Evolutionary conservation across 441 rosid genomes (phyloP), one percentile per base, ranked within the genome.

Genomic region (Sinapis alba): DNA sequence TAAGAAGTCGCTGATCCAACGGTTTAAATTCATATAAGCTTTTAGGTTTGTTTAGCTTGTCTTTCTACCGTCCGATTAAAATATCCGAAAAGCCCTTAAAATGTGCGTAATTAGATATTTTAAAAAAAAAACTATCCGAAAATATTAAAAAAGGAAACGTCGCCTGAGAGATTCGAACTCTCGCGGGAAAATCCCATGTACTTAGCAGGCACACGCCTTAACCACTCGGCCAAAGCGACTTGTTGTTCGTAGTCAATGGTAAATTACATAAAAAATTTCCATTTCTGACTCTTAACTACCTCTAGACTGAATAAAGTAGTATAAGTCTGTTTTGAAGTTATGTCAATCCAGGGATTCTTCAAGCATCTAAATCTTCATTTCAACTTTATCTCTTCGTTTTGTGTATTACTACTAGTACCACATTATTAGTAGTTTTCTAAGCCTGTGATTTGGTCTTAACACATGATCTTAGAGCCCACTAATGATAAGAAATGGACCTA

Each of bases 191-290:
- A 90, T 73, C 97, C 97, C 95, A 88, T 84, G 92, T 87, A 83
- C 98, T 89, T 90, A 87, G 92, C 93, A 90, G 93, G 97, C 97
- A 88, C 92, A 87, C 96, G 88, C 93, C 97, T 91, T 87, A 89
- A 92, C 98, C 96, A 87, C 94, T 90, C 93, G 85, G 86, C 86
- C 83, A 81, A 83, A 79, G 81, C 76, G 70, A 79, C 81, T 54
- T 19, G 3, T 3, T 4, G 16, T 38, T 34, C 3, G 27, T n/a
- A n/a, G n/a, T n/a, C n/a, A n/a, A n/a, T n/a, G n/a, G n/a, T n/a
- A n/a, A n/a, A n/a, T n/a, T n/a, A n/a, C n/a, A n/a, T n/a, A n/a
- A n/a, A n/a, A n/a, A n/a, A n/a, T n/a, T n/a, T n/a, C n/a, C n/a
- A n/a, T n/a, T n/a, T n/a, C n/a, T n/a, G n/a, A n/a, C n/a, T n/a